These are phyloP conservation scores for Baudoinia panamericana DNA, from an alignment of 495 filamentous ascomycete genomes.

Conservation along the genomic window DNA sequence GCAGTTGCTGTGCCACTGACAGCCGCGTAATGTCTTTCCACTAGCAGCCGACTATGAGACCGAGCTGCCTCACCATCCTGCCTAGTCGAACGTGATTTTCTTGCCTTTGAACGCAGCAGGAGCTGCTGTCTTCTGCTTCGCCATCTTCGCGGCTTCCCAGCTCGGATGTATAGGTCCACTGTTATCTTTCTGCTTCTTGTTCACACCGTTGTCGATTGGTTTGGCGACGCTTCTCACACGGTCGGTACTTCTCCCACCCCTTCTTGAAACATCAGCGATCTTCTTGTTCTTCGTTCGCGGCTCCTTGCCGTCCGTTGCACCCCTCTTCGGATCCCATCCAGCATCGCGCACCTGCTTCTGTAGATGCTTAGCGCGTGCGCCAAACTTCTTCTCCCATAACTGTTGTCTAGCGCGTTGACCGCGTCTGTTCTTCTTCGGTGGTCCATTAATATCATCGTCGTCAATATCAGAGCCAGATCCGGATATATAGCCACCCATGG, in stretches of 20 bases:
- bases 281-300: too few species aligned
- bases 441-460: conserved; percentile 31
- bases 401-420: conserved; percentile 77
- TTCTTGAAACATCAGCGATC: too few species aligned
- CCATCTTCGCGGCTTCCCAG: conserved; percentile 80
- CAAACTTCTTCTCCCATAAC: conserved; percentile 88
- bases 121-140: conserved; percentile 57
- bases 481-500: conserved; percentile 81
- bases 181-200: conserved; percentile 44
- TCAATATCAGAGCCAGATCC: conserved; percentile 61
- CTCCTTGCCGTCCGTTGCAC: conserved; percentile 27
- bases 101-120: conserved; percentile 56
- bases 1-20: too few species aligned
- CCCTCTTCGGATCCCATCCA: conserved; percentile 42
- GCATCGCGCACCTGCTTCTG: conserved; percentile 33
- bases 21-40: too few species aligned
- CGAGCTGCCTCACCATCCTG: conserved; percentile 1
- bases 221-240: too few species aligned
- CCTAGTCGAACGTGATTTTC: conserved; percentile 90
- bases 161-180: conserved; percentile 67
- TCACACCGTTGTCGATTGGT: too few species aligned
- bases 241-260: too few species aligned
- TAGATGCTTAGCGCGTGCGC: conserved; percentile 60
- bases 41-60: background rate
- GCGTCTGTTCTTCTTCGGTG: conserved; percentile 61